A percentile compares a stretch with the other conserved stretches of the same genome.
phyloP scores from a whole-genome alignment of 2,329 filamentous ascomycete species.

The Sporothrix humicola region DNA sequence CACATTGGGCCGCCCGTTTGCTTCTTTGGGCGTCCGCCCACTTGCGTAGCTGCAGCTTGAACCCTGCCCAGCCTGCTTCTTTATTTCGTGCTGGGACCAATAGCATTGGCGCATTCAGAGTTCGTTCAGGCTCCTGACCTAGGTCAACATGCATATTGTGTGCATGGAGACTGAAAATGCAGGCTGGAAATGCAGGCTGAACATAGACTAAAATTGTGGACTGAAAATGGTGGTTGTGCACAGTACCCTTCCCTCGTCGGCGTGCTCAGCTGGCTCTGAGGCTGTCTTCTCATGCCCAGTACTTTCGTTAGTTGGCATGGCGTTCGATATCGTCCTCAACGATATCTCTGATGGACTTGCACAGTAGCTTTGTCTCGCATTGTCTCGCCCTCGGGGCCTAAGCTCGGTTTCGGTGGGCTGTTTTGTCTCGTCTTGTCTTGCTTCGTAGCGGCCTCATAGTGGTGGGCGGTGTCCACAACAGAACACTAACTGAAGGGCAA shows the following conservation, averaged over 20 bases:
- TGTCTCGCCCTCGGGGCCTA: slow-evolving; percentile 4
- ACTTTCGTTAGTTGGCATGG: background rate
- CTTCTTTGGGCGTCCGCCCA: background rate
- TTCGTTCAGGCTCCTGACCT: background rate
- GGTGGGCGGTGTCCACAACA: slow-evolving; percentile 18
- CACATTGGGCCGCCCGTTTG: slow-evolving; percentile 9
- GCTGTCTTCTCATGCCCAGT: background rate
- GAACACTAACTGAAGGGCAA: background rate
- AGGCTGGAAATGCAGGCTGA: background rate
- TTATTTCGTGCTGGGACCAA: slow-evolving; percentile 16
- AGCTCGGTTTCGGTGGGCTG: background rate
- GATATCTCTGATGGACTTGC: background rate
- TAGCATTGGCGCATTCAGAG: background rate
- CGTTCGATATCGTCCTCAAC: background rate
- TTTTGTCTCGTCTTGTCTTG: slow-evolving; percentile 28
- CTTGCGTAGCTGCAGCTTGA: background rate
- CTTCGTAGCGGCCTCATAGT: background rate
- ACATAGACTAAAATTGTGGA: background rate
- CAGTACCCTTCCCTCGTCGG: no score
- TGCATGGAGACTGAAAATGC: background rate
- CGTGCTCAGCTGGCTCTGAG: no score
- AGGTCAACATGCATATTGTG: slow-evolving; percentile 13
- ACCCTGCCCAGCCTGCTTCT: slow-evolving; percentile 11
- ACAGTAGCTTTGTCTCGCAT: slow-evolving; percentile 3
- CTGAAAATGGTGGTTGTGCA: no score